A percentile compares a stretch with the other conserved stretches of the same genome.
phyloP scores from a whole-genome alignment of 306 rosid species.

The Boehmeria nivea region DNA sequence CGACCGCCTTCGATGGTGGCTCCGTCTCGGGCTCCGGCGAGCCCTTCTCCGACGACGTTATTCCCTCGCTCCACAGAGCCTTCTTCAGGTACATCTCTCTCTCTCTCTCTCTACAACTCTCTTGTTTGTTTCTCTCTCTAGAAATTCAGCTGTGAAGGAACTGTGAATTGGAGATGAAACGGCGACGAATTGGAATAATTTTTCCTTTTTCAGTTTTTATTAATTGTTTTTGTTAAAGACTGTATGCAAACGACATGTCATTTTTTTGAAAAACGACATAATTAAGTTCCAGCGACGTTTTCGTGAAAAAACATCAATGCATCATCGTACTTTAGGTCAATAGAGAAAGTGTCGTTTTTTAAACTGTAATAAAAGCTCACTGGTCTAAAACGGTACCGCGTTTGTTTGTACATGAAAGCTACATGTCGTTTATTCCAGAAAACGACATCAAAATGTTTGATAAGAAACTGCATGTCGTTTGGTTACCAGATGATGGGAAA shows the following conservation, averaged over 20 bases:
- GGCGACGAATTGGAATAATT: neutral
- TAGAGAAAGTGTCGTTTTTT: no score
- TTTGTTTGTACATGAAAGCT: no score
- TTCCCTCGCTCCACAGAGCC: conserved; percentile 64
- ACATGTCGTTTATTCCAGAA: no score
- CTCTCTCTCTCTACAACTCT: neutral
- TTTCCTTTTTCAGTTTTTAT: neutral
- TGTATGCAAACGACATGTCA: neutral
- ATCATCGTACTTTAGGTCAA: no score
- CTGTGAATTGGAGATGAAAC: neutral
- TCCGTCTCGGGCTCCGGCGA: conserved; percentile 31
- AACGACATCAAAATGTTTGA: no score
- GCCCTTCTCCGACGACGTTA: conserved; percentile 17
- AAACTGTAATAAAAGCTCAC: no score
- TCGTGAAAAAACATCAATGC: no score
- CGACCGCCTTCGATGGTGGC: conserved; percentile 23
- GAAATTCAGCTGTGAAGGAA: neutral
- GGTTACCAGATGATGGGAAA: no score
- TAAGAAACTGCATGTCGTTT: no score
- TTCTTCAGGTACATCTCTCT: conserved; percentile 62
- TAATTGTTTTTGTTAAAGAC: neutral
- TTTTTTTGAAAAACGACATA: neutral
- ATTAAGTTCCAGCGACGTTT: no score
- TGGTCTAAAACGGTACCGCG: no score
- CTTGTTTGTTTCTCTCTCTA: neutral